Evolutionary conservation across 768 basidiomycete genomes (phyloP).

Genomic region (Kwoniella pini): DNA sequence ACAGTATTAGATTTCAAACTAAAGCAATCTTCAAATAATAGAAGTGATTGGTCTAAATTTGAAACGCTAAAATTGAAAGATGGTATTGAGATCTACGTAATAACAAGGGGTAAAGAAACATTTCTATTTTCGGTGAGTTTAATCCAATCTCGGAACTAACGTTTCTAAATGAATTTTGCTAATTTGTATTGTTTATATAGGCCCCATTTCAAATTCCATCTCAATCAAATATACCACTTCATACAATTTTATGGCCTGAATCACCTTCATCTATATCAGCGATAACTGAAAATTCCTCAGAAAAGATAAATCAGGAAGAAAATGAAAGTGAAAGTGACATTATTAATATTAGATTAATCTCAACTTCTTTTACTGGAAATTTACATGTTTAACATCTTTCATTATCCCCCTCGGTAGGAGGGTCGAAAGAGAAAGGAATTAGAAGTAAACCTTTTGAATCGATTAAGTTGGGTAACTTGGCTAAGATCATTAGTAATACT

Average conservation of each 20-base stretch:
- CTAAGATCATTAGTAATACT: not conserved
- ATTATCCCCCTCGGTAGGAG: not conserved
- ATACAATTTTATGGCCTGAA: conserved; percentile 18
- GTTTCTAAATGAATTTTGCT: not conserved
- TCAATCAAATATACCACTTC: conserved; percentile 8
- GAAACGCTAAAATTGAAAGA: conserved; percentile 17
- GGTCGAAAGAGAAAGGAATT: not conserved
- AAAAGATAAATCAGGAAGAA: not conserved
- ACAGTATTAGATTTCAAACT: conserved; percentile 28
- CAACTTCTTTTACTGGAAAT: conserved; percentile 13
- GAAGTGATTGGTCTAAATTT: conserved; percentile 19
- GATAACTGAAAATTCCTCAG: not conserved
- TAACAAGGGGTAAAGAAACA: conserved; percentile 29
- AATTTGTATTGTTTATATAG: not conserved
- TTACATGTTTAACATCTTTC: conserved; percentile 15
- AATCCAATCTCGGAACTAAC: not conserved
- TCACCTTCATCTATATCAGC: conserved; percentile 8
- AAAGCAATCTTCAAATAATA: conserved; percentile 5
- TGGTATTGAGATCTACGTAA: conserved; percentile 23
- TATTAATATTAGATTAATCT: conserved; percentile 7
- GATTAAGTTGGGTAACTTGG: not conserved
- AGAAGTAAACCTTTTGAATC: conserved; percentile 13
- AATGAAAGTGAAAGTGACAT: too few species aligned
- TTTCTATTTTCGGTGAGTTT: conserved; percentile 20
- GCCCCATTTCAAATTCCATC: conserved; percentile 21